Evolutionary conservation across 768 basidiomycete species (phyloP).

Genomic region (Ramaria rubella): DNA sequence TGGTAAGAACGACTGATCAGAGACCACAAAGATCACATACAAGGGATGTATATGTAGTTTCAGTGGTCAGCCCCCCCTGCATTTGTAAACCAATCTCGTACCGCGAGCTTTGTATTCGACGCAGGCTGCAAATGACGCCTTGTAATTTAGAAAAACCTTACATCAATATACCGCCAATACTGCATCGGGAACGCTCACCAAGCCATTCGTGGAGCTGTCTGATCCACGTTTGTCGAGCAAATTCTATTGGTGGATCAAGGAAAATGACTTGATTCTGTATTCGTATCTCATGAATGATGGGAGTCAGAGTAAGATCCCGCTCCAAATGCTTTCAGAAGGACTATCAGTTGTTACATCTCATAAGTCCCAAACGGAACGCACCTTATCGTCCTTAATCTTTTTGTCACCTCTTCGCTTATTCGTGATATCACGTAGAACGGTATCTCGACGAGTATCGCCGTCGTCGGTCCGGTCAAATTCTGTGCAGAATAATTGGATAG

Average conservation of each 20-base stretch:
- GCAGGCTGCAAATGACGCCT: slow-evolving; percentile 84
- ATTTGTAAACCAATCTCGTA: slow-evolving; percentile 91
- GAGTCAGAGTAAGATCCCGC: slow-evolving; percentile 68
- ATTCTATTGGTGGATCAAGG: slow-evolving; percentile 95
- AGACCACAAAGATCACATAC: slow-evolving; percentile 44
- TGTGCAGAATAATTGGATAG: slow-evolving; percentile 81
- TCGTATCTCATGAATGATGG: slow-evolving; percentile 91
- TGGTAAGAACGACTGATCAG: not conserved
- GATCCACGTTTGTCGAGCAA: slow-evolving; percentile 86
- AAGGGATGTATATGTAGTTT: slow-evolving; percentile 77
- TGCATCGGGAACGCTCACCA: slow-evolving; percentile 35
- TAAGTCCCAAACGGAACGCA: slow-evolving; percentile 20
- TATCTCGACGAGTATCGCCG: slow-evolving; percentile 50
- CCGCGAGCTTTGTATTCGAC: slow-evolving; percentile 86
- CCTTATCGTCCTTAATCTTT: slow-evolving; percentile 74
- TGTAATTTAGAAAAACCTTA: not conserved
- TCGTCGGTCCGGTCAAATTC: slow-evolving; percentile 81
- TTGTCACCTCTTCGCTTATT: slow-evolving; percentile 68
- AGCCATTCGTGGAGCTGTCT: slow-evolving; percentile 86
- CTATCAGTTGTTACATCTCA: not conserved
- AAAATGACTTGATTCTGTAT: slow-evolving; percentile 99
- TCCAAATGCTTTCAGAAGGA: slow-evolving; percentile 50
- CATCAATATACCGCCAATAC: not conserved
- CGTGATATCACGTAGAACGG: slow-evolving; percentile 45
- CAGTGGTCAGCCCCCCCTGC: slow-evolving; percentile 56